Conservation (phyloP, 176 grass and related monocot genomes). For the sorghum (Sorghum bicolor) region Sorghum_bicolor_NCBIv3 NC_012871.2:66970001-66970500, state of each 20-base stretch:
- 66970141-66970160: background rate
- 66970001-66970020: background rate
- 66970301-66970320: slow-evolving; percentile 86
- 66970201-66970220: background rate
- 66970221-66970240: background rate
- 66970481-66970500: slow-evolving; percentile 99
- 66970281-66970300: slow-evolving; percentile 97
- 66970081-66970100: background rate
- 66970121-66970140: background rate
- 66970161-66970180: background rate
- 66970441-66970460: slow-evolving; percentile 92
- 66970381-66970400: background rate
- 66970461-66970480: slow-evolving; percentile 99
- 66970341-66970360: background rate
- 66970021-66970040: background rate
- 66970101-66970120: background rate
- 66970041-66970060: background rate
- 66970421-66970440: slow-evolving; percentile 82
- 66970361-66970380: background rate
- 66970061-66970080: background rate
- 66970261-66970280: slow-evolving; percentile 80
- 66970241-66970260: slow-evolving; percentile 90
- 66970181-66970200: background rate
- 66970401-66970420: background rate
- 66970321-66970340: slow-evolving; percentile 73